Conservation (phyloP, 2,329 filamentous ascomycete genomes). For the Calonectria crousiana region DNA sequence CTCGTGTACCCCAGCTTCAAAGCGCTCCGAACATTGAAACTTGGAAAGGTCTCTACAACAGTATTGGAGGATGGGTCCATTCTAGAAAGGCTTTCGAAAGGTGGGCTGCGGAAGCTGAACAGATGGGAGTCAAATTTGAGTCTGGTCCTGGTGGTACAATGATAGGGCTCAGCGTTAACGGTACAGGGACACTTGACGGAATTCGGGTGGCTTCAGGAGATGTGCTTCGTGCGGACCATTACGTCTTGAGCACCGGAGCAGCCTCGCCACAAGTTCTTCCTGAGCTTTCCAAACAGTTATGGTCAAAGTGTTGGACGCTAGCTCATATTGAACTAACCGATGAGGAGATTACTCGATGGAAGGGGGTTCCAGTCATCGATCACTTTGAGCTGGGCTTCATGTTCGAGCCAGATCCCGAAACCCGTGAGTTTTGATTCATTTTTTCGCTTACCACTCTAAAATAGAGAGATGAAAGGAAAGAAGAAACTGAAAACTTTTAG, state of each 20-base stretch:
- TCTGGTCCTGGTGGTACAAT: conserved; percentile 22
- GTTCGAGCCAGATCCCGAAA: conserved; percentile 28
- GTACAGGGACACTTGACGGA: neutral
- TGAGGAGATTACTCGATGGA: conserved; percentile 22
- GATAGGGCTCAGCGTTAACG: conserved; percentile 6
- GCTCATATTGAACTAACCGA: conserved; percentile 28
- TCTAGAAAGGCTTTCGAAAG: conserved; percentile 26
- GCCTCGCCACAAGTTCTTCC: conserved; percentile 26
- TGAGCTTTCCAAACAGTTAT: conserved; percentile 21
- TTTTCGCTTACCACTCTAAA: neutral
- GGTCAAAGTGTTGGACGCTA: conserved; percentile 31
- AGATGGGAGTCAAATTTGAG: conserved; percentile 21
- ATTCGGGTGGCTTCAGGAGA: conserved; percentile 21
- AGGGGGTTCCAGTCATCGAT: conserved; percentile 25
- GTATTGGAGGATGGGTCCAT: conserved; percentile 27
- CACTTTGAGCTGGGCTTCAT: conserved; percentile 29
- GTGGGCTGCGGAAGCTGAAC: conserved; percentile 21
- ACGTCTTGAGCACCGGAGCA: conserved; percentile 26
- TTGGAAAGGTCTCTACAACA: conserved; percentile 27
- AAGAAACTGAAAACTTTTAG: neutral
- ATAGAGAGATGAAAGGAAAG: neutral
- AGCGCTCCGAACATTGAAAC: conserved; percentile 11
- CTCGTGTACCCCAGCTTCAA: conserved; percentile 20
- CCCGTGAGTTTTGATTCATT: neutral
- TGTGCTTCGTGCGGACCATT: conserved; percentile 19